Percentiles rank a stretch among this genome's conserved stretches.
Conservation (phyloP, 257 asterid species). For the Solanum sejunctum region DNA sequence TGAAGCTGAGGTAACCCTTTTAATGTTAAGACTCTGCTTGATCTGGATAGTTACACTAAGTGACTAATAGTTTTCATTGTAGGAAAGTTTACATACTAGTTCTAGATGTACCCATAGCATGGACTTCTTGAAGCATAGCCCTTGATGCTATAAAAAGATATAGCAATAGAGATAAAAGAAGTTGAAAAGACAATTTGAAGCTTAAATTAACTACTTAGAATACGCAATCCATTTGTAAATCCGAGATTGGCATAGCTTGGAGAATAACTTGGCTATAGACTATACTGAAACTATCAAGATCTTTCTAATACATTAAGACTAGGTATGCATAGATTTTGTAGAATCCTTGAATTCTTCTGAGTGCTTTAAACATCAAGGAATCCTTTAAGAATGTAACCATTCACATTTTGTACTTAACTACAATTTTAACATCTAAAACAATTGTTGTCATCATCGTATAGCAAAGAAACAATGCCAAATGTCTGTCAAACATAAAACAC, state of each 20-base stretch:
- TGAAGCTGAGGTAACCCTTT: neutral
- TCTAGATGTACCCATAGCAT: neutral
- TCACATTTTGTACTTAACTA: neutral
- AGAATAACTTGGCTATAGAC: neutral
- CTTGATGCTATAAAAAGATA: neutral
- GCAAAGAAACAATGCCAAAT: neutral
- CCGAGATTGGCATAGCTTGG: neutral
- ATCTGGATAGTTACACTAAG: no score
- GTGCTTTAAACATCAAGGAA: neutral
- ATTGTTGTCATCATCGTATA: neutral
- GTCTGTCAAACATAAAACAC: neutral
- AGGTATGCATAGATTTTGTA: neutral
- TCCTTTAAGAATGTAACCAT: neutral
- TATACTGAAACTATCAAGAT: neutral
- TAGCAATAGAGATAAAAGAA: neutral
- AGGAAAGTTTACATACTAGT: neutral
- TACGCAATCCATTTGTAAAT: neutral
- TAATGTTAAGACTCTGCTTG: no score
- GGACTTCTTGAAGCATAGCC: neutral
- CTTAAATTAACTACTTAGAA: neutral
- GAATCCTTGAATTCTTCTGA: neutral
- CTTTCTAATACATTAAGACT: neutral
- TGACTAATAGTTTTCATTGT: no score
- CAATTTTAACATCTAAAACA: neutral
- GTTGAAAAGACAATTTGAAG: neutral